Conservation (phyloP, 1,284 basidiomycete genomes). For the Bondarzewia mesenterica region DNA sequence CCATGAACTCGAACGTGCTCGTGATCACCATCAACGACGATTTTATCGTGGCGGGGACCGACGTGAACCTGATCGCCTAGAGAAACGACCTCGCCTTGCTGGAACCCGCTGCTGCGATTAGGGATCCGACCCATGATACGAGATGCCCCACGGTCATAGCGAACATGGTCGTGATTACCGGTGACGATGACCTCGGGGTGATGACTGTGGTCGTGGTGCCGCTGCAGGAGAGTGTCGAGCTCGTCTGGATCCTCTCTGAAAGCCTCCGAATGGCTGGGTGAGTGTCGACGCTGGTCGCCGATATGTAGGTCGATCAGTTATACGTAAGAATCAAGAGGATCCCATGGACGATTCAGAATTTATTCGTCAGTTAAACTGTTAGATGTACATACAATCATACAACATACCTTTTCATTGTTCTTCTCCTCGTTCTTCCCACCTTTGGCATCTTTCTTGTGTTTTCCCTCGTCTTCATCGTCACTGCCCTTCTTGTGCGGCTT, state of each 20-base stretch:
- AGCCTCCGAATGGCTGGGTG: constrained; percentile 4
- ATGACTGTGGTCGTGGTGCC: constrained; percentile 14
- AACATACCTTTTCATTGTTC: constrained; percentile 14
- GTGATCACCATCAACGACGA: constrained; percentile 18
- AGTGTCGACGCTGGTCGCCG: constrained; percentile 12
- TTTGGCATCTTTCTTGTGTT: not conserved
- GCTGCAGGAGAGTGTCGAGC: not conserved
- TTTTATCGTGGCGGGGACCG: constrained; percentile 11
- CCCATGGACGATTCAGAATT: constrained; percentile 11
- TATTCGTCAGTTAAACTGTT: not conserved
- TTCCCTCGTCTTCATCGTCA: not conserved
- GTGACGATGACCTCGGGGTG: constrained; percentile 15
- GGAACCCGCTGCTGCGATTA: too few relatives aligned
- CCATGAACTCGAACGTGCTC: constrained; percentile 16
- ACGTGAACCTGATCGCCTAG: too few relatives aligned
- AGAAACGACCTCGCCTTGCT: too few relatives aligned
- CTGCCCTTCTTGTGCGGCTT: not conserved
- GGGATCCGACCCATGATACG: not conserved
- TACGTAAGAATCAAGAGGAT: constrained; percentile 14
- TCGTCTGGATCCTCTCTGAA: not conserved
- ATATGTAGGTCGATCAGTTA: constrained; percentile 17
- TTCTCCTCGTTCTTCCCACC: constrained; percentile 8
- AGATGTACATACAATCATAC: not conserved
- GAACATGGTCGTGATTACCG: constrained; percentile 19
- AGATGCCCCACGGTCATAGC: constrained; percentile 9